Evolutionary conservation across 345 rosid genomes (phyloP), one percentile per base, ranked within the genome.

Genomic region (Leavenworthia alabamica): DNA sequence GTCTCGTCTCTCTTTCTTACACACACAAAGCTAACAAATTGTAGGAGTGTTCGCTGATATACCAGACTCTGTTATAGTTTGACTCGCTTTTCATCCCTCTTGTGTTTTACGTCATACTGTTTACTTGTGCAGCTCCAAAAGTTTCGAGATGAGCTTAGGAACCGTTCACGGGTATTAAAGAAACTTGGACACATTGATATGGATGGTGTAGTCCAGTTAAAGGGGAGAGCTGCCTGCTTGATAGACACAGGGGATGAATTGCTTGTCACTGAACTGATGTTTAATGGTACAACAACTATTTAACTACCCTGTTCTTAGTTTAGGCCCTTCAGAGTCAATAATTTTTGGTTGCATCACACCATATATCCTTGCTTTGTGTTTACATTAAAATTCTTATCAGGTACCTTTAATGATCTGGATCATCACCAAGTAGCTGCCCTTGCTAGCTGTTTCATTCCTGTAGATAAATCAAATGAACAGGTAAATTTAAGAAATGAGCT

Each of bases 191-290:
- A 90, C 75, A 79, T 89, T 62, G 82, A 89, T 72, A 90, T 82
- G 11, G 96, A 87, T 66, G 83, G 95, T 70, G 85, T 89, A 4
- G 95, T 93, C 71, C 95, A 80, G 80, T 63, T 93, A 50, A 93
- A 89, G 77, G 97, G 99, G 64, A 79, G 97, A 65, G 99, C 97
- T 74, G 97, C 99, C 59, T 93, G 97, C 78, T 84, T 93, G 84
- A 84, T 93, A 66, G 99, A 93, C 79, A 93, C 99, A 16, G 99
- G 96, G 76, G 99, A 93, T 73, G 99, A 93, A 79, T 79, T 93
- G 39, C 96, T 93, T 68, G 99, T 93, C 56, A 93, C 99, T 32
- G 99, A 90, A 67, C 83, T 89, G 62, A 93, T 93, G 97, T 93
- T 93, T 43, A 93, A 93, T 70, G 99, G 99, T 89, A 74, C 68